Percentiles rank a stretch among this genome's conserved stretches.
Conservation (phyloP, 306 rosid species). For the Dalbergia cochinchinensis region DNA sequence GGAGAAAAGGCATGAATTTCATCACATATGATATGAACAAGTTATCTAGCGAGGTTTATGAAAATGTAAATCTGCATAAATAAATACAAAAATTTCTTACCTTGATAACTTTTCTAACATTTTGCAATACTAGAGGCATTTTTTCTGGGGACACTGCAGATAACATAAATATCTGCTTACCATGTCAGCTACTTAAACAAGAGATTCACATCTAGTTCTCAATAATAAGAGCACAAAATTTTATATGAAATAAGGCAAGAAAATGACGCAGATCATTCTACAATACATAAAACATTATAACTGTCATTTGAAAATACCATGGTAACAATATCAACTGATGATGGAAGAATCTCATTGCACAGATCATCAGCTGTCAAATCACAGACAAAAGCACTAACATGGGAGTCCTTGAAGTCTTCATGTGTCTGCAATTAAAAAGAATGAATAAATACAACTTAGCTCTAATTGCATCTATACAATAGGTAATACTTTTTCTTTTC, state of each 20-base stretch:
- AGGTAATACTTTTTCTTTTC: not conserved
- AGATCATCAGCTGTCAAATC: conserved; percentile 90
- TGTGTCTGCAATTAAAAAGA: conserved; percentile 60
- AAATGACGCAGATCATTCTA: conserved; percentile 16
- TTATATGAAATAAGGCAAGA: conserved; percentile 30
- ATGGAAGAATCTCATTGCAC: conserved; percentile 69
- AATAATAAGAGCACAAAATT: conserved; percentile 42
- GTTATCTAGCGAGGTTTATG: conserved; percentile 21
- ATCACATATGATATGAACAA: conserved; percentile 37
- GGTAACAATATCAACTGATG: conserved; percentile 85
- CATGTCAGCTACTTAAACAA: conserved; percentile 68
- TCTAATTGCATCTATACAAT: conserved; percentile 16
- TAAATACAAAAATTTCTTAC: conserved; percentile 40
- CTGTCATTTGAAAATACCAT: conserved; percentile 65
- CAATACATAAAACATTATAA: conserved; percentile 32
- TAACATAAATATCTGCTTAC: conserved; percentile 93
- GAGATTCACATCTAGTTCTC: conserved; percentile 30
- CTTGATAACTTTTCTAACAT: conserved; percentile 77
- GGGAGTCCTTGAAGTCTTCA: conserved; percentile 78
- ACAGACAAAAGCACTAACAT: conserved; percentile 77
- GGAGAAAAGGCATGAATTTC: conserved; percentile 40
- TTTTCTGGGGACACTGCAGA: conserved; percentile 98
- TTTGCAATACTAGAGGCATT: conserved; percentile 83
- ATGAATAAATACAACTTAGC: conserved; percentile 6
- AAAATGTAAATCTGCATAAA: conserved; percentile 3